Conservation (phyloP, 371 early-diverging fungal genomes). For the Batrachochytrium dendrobatidis region DNA sequence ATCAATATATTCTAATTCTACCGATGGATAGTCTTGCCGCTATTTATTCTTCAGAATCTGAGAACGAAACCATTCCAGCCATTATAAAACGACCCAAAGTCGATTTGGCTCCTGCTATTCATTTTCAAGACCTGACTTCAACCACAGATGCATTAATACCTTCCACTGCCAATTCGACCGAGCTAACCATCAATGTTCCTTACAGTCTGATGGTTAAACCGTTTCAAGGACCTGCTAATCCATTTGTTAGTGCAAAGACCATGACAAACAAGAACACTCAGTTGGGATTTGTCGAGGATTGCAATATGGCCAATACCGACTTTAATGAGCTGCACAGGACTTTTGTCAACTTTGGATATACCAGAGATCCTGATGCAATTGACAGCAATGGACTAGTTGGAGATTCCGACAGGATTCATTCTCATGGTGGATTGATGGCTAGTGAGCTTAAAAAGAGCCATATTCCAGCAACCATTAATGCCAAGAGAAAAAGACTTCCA, state of each 20-base stretch:
- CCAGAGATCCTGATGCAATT: constrained; percentile 68
- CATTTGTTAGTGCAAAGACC: constrained; percentile 40
- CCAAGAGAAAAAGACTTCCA: constrained; percentile 60
- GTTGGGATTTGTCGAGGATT: constrained; percentile 51
- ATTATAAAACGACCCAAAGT: constrained; percentile 28
- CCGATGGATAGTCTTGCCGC: too few species aligned
- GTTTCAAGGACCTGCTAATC: constrained; percentile 70
- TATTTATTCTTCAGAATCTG: too few species aligned
- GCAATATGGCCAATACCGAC: constrained; percentile 63
- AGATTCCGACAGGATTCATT: constrained; percentile 38
- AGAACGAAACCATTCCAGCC: too few species aligned
- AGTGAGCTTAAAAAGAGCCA: constrained; percentile 9
- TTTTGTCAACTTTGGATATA: constrained; percentile 74
- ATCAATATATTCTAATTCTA: too few species aligned
- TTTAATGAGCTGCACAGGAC: constrained; percentile 77
- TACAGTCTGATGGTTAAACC: constrained; percentile 65
- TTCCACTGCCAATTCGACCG: constrained; percentile 28
- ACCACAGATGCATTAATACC: background rate
- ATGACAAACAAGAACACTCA: constrained; percentile 42
- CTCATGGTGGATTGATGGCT: constrained; percentile 11
- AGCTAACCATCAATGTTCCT: constrained; percentile 68
- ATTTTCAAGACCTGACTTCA: constrained; percentile 59
- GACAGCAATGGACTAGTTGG: constrained; percentile 56
- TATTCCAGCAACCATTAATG: constrained; percentile 9
- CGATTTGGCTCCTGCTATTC: constrained; percentile 68